phyloP scores from a whole-genome alignment of 495 filamentous ascomycete species.

The Cudoniella acicularis region DNA sequence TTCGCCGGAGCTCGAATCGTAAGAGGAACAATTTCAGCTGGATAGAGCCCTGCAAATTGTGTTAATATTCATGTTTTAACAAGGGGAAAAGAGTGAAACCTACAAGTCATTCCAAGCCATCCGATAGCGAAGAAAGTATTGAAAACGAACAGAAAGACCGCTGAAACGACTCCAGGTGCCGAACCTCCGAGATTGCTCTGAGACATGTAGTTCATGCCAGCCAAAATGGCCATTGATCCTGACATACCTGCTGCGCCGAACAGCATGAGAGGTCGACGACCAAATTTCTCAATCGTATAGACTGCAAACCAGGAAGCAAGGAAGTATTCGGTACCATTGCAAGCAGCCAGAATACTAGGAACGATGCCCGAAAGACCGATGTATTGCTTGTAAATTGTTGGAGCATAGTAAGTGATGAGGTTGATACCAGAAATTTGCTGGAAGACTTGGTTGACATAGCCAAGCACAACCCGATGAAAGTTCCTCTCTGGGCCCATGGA shows the following conservation, averaged over 20 bases:
- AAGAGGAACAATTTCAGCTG: slow-evolving; percentile 69
- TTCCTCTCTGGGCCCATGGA: slow-evolving; percentile 69
- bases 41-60: slow-evolving; percentile 51
- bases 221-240: slow-evolving; percentile 62
- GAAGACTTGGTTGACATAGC: slow-evolving; percentile 52
- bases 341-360: slow-evolving; percentile 65
- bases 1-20: slow-evolving; percentile 72
- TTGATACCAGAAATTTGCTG: slow-evolving; percentile 80
- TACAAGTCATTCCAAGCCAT: slow-evolving; percentile 70
- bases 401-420: slow-evolving; percentile 69
- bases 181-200: slow-evolving; percentile 30
- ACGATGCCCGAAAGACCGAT: slow-evolving; percentile 46
- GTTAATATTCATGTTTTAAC: slow-evolving; percentile 8
- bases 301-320: slow-evolving; percentile 68
- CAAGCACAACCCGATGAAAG: slow-evolving; percentile 67
- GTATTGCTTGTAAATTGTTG: slow-evolving; percentile 57
- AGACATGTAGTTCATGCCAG: slow-evolving; percentile 36
- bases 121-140: slow-evolving; percentile 75
- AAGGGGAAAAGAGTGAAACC: slow-evolving; percentile 15
- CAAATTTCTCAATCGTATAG: slow-evolving; percentile 65
- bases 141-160: slow-evolving; percentile 66
- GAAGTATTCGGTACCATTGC: slow-evolving; percentile 74
- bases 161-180: slow-evolving; percentile 38
- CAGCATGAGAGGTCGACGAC: slow-evolving; percentile 68
- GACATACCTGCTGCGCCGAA: slow-evolving; percentile 68